Percentiles rank a stretch among this genome's conserved stretches.
These are phyloP conservation scores for Pichia californica DNA, from an alignment of 805 yeast species.

Conservation along the genomic window DNA sequence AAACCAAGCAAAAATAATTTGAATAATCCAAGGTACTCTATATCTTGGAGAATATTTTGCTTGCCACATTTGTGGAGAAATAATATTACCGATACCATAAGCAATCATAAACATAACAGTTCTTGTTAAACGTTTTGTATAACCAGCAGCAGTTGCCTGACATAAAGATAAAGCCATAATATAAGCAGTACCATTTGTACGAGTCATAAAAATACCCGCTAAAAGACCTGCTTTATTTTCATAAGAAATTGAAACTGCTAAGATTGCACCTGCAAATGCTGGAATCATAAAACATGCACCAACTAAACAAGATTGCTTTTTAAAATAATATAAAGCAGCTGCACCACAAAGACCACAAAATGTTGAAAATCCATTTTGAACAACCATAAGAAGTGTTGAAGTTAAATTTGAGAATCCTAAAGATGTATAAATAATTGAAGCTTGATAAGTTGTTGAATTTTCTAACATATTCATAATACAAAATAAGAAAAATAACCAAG, in stretches of 20 bases:
- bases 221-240: constrained; percentile 35
- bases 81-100: constrained; percentile 41
- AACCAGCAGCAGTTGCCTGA: constrained; percentile 37
- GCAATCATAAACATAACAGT: constrained; percentile 39
- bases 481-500: constrained; percentile 33
- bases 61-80: constrained; percentile 50
- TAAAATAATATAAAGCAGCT: constrained; percentile 8
- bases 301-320: constrained; percentile 23
- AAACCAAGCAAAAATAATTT: constrained; percentile 40
- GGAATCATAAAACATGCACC: constrained; percentile 35
- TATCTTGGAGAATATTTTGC: constrained; percentile 39
- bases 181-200: constrained; percentile 12
- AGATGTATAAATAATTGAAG: constrained; percentile 13
- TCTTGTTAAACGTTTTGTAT: constrained; percentile 44
- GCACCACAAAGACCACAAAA: constrained; percentile 16
- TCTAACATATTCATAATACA: constrained; percentile 16
- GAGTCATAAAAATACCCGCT: constrained; percentile 25
- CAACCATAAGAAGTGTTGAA: constrained; percentile 19
- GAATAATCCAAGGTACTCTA: constrained; percentile 43
- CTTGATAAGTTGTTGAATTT: constrained; percentile 18
- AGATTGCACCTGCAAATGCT: constrained; percentile 38
- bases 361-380: constrained; percentile 18
- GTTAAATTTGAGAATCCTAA: constrained; percentile 15
- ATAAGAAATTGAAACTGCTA: constrained; percentile 36
- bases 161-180: constrained; percentile 26